phyloP scores from a whole-genome alignment of 2,329 filamentous ascomycete genomes.

The Knoxdaviesia capensis region DNA sequence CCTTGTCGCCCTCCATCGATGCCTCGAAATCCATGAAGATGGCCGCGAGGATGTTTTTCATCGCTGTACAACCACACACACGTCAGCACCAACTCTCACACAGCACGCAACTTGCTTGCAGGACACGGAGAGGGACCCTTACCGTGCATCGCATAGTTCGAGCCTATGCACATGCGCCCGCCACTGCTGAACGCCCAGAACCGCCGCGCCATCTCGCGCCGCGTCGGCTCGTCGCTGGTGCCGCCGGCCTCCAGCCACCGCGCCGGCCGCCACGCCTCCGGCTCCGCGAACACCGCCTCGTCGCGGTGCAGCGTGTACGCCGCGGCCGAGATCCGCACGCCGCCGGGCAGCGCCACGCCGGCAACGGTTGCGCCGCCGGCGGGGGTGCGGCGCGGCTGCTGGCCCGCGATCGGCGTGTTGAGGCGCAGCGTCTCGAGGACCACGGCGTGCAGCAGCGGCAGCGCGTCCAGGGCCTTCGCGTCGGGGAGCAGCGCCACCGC shows the following conservation, averaged over 20 bases:
- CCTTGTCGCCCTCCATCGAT: too few relatives aligned
- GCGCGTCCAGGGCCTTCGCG: conserved; percentile 22
- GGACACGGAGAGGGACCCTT: conserved; percentile 8
- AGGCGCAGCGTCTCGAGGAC: conserved; percentile 38
- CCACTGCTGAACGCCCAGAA: conserved; percentile 53
- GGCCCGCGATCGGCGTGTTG: conserved; percentile 33
- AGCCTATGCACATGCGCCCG: conserved; percentile 46
- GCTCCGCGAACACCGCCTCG: conserved; percentile 23
- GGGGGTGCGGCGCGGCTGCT: conserved; percentile 30
- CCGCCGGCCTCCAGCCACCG: conserved; percentile 30
- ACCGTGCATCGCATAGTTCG: conserved; percentile 43
- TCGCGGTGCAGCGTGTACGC: conserved; percentile 36
- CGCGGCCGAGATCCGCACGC: conserved; percentile 28
- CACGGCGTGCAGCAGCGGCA: conserved; percentile 33
- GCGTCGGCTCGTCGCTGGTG: conserved; percentile 17
- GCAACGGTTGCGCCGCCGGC: conserved; percentile 19
- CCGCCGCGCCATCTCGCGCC: conserved; percentile 25
- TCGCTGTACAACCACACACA: conserved; percentile 31
- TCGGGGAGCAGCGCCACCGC: conserved; percentile 12
- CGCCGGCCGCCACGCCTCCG: conserved; percentile 26
- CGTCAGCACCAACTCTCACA: too few relatives aligned
- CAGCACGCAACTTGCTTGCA: too few relatives aligned
- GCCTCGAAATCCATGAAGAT: not conserved
- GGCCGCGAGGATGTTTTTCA: conserved; percentile 39
- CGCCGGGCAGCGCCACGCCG: conserved; percentile 23